These are phyloP conservation scores for Crepidotus variabilis DNA, from an alignment of 768 basidiomycete species.

Conservation along the genomic window DNA sequence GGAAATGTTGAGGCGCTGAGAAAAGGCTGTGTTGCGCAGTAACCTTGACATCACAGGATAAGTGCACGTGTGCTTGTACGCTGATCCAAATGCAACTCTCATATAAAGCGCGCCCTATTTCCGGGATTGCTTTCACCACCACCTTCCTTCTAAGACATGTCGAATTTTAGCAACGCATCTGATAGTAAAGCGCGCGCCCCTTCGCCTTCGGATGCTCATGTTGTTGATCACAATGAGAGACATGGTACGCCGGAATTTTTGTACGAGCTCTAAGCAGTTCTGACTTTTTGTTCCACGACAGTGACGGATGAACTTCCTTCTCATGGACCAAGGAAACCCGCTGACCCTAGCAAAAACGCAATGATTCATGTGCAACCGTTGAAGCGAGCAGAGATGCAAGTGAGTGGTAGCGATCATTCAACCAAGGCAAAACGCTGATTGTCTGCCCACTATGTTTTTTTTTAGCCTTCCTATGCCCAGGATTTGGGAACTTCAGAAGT, in stretches of 20 bases:
- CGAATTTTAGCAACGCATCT: constrained; percentile 12
- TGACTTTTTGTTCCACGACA: constrained; percentile 21
- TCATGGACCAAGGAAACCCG: constrained; percentile 26
- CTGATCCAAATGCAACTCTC: too few relatives aligned
- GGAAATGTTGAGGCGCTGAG: too few relatives aligned
- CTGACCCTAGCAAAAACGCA: constrained; percentile 25
- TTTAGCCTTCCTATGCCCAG: constrained; percentile 87
- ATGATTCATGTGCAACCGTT: constrained; percentile 83
- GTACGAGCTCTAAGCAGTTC: constrained; percentile 9
- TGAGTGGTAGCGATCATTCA: constrained; percentile 19
- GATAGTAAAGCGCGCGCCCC: constrained; percentile 19
- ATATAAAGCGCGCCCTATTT: too few relatives aligned
- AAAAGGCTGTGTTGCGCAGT: too few relatives aligned
- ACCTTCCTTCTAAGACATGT: constrained; percentile 11
- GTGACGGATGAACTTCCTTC: constrained; percentile 60
- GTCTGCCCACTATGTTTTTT: constrained; percentile 2
- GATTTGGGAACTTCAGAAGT: constrained; percentile 77
- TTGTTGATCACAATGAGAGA: constrained; percentile 70
- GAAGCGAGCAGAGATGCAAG: constrained; percentile 87
- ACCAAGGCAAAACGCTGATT: background rate
- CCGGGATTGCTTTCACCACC: background rate
- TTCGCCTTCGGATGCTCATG: constrained; percentile 22
- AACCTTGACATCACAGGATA: too few relatives aligned
- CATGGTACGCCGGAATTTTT: constrained; percentile 41
- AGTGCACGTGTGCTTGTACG: too few relatives aligned